Conservation (phyloP, 2,329 filamentous ascomycete species). For the Cordyceps pruinosa region DNA sequence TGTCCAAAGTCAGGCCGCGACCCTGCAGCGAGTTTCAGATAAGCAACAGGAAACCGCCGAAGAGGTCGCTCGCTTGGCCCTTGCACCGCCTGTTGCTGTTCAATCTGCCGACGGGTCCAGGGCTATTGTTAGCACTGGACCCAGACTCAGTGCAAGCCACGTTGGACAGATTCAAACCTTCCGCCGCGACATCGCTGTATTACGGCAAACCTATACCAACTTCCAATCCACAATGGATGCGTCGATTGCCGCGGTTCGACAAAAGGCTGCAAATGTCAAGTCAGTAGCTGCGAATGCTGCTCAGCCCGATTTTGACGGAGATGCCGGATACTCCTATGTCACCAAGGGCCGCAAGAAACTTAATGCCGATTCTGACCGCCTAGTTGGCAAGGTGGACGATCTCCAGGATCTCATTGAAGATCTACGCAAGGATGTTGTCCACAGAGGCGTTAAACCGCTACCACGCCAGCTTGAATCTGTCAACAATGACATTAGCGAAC, state of each 20-base stretch:
- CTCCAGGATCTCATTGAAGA: conserved; percentile 97
- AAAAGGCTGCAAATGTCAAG: conserved; percentile 78
- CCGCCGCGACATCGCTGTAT: conserved; percentile 79
- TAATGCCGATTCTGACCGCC: conserved; percentile 77
- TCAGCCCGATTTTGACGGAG: conserved; percentile 65
- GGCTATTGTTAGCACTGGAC: conserved; percentile 24
- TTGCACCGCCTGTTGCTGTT: conserved; percentile 37
- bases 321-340: conserved; percentile 79
- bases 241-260: conserved; percentile 77
- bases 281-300: conserved; percentile 62
- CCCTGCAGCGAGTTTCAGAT: conserved; percentile 81
- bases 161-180: conserved; percentile 73
- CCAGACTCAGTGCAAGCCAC: conserved; percentile 52
- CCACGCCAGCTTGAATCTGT: conserved; percentile 86
- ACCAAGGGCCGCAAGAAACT: conserved; percentile 80
- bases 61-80: conserved; percentile 63
- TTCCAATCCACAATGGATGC: conserved; percentile 84
- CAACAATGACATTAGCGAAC: conserved; percentile 75
- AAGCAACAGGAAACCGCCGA: conserved; percentile 83
- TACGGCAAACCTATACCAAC: conserved; percentile 87
- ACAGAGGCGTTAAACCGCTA: conserved; percentile 82
- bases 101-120: conserved; percentile 36
- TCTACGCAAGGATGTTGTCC: conserved; percentile 91
- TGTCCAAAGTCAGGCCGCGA: conserved; percentile 73
- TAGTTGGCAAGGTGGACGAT: conserved; percentile 90